These are phyloP conservation scores for Pseudoneurospora amorphoporcata DNA, from an alignment of 495 filamentous ascomycete genomes.

Conservation along the genomic window DNA sequence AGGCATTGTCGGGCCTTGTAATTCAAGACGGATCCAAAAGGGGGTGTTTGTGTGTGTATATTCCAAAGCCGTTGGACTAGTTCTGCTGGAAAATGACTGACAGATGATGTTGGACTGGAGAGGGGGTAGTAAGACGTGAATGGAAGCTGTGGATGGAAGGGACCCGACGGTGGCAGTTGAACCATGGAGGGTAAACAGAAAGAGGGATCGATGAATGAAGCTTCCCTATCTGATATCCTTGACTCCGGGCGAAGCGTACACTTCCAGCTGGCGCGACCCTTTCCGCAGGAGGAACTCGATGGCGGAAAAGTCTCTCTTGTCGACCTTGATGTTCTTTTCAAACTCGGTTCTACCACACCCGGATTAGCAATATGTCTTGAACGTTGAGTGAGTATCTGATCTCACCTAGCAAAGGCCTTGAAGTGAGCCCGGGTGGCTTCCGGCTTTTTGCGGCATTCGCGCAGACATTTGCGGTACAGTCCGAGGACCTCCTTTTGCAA, in stretches of 20 bases:
- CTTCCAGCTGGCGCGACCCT: conserved; percentile 75
- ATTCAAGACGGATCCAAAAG: conserved; percentile 22
- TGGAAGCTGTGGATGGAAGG: not conserved
- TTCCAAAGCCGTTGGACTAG: not conserved
- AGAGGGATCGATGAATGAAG: not conserved
- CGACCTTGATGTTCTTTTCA: conserved; percentile 52
- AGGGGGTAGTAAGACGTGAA: not conserved
- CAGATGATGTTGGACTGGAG: not conserved
- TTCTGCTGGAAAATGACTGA: not conserved
- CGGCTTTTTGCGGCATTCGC: conserved; percentile 74
- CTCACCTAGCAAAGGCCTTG: conserved; percentile 29
- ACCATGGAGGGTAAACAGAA: not conserved
- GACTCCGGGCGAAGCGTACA: conserved; percentile 73
- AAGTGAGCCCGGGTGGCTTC: conserved; percentile 32
- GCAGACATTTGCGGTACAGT: conserved; percentile 77
- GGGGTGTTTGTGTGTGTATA: conserved; percentile 6
- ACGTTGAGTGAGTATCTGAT: not conserved
- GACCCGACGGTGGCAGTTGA: not conserved
- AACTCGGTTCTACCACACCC: conserved; percentile 56
- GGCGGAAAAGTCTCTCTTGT: conserved; percentile 80
- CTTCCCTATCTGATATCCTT: conserved; percentile 55
- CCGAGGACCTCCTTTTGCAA: conserved; percentile 83
- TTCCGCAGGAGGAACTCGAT: conserved; percentile 84
- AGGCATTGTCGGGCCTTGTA: conserved; percentile 32
- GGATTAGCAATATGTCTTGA: conserved; percentile 2